Conservation (phyloP, 169 alveolate genomes). For the Plasmodium blacklocki region DNA sequence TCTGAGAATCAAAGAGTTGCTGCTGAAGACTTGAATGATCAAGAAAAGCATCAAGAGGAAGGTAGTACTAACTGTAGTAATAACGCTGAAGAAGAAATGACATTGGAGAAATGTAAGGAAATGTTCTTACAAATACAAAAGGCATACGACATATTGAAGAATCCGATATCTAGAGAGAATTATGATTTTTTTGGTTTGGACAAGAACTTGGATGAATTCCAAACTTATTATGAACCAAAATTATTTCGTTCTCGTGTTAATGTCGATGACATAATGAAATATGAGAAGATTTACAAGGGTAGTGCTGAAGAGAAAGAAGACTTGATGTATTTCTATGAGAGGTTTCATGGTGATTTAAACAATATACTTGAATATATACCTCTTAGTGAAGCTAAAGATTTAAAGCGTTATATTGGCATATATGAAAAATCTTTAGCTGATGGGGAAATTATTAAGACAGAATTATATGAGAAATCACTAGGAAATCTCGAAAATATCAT, state of each 20-base stretch:
- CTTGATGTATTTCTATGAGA: constrained; percentile 81
- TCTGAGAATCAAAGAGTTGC: no score
- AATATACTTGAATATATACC: constrained; percentile 81
- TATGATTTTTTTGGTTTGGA: constrained; percentile 81
- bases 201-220: constrained; percentile 23
- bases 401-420: constrained; percentile 77
- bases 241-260: constrained; percentile 54
- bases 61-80: background rate
- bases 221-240: constrained; percentile 43
- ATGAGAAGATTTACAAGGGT: constrained; percentile 77
- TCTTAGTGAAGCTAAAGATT: constrained; percentile 79
- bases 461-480: constrained; percentile 21
- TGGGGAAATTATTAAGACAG: constrained; percentile 38
- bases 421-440: constrained; percentile 65
- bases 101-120: constrained; percentile 78
- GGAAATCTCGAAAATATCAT: constrained; percentile 33
- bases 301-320: constrained; percentile 85
- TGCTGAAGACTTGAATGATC: background rate
- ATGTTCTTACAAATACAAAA: constrained; percentile 83
- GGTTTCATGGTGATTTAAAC: constrained; percentile 80
- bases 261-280: constrained; percentile 78
- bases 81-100: background rate
- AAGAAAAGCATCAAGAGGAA: background rate
- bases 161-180: constrained; percentile 78
- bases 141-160: constrained; percentile 85